Conservation (phyloP, 768 basidiomycete genomes). For the Floccularia luteovirens region DNA sequence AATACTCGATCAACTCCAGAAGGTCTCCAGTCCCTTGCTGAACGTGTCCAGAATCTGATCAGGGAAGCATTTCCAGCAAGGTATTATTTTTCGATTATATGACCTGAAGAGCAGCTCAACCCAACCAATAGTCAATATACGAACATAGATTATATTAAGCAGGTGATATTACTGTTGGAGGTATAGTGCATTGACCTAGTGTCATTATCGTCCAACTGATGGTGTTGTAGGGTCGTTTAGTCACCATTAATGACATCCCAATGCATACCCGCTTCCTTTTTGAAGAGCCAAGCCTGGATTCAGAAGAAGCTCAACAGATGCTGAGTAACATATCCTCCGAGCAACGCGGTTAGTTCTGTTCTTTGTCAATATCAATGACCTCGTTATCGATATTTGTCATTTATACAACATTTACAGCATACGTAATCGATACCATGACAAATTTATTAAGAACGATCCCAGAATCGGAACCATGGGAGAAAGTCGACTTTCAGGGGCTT, state of each 20-base stretch:
- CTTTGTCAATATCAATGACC: background rate
- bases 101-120: background rate
- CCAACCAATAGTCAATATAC: slow-evolving; percentile 32
- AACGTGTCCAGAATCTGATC: slow-evolving; percentile 43
- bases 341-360: slow-evolving; percentile 33
- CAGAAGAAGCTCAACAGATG: slow-evolving; percentile 51
- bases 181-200: slow-evolving; percentile 20
- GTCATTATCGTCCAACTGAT: background rate
- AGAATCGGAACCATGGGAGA: slow-evolving; percentile 30
- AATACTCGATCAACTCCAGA: slow-evolving; percentile 39
- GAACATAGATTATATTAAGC: slow-evolving; percentile 49
- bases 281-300: slow-evolving; percentile 50
- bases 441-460: slow-evolving; percentile 19
- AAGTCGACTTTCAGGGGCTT: slow-evolving; percentile 22
- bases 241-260: slow-evolving; percentile 67
- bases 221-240: slow-evolving; percentile 50
- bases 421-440: slow-evolving; percentile 23
- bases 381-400: background rate
- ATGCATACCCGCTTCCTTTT: slow-evolving; percentile 73
- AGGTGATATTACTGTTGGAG: slow-evolving; percentile 56
- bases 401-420: slow-evolving; percentile 13
- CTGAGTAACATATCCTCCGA: slow-evolving; percentile 28
- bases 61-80: slow-evolving; percentile 48
- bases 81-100: slow-evolving; percentile 27
- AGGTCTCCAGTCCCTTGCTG: slow-evolving; percentile 46